Base-by-base conservation (phyloP, 495 filamentous ascomycete species). In the Opeltia flavorubescens region DNA sequence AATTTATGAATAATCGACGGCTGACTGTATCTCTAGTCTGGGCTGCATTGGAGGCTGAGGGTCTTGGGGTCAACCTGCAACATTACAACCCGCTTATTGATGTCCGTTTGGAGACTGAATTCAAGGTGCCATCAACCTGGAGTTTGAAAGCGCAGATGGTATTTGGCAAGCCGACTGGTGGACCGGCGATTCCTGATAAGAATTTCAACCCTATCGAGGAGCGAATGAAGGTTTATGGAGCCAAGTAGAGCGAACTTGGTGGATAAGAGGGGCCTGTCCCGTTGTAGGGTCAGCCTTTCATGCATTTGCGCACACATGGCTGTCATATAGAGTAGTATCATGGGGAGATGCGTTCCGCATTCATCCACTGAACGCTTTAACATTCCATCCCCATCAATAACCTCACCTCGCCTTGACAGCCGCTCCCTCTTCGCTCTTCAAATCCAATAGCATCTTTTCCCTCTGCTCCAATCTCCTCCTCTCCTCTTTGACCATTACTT, bases 401-500 rank as follows among this genome's bases (percentile, higher is more conserved):
- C 29, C 13, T 41, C 18, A 41, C 25, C 20, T 41, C 38, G 38
- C 21, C 13, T 41, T 26, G 20, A 21, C 20, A 24, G 30, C 18
- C 80, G 4, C 70, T 85, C 24, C 86, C 6, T 78, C 74, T 23
- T 78, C 72, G 23, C 38, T 50, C 57, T 77, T 81, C 41, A 80
- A 51, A 55, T 75, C 71, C 43, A 72, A 75, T 55, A 87, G 57
- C 42, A 68, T 72, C 62, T 75, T 76, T 64, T 77, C 76, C 49
- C 80, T 70, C 58, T 78, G 75, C 41, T 67, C 57, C 31, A 79
- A 64, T 55, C 76, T 73, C 46, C 76, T 71, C 52, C 80, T 76
- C 51, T 86, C 80, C 59, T 82, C 78, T 53, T 69, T 75, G 50
- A 77, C 68, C 62, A 86, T 77, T 54, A 79, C 75, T 54, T 81